These are phyloP conservation scores for Pichia gijzeniarum DNA, from an alignment of 805 yeast genomes.

Conservation along the genomic window DNA sequence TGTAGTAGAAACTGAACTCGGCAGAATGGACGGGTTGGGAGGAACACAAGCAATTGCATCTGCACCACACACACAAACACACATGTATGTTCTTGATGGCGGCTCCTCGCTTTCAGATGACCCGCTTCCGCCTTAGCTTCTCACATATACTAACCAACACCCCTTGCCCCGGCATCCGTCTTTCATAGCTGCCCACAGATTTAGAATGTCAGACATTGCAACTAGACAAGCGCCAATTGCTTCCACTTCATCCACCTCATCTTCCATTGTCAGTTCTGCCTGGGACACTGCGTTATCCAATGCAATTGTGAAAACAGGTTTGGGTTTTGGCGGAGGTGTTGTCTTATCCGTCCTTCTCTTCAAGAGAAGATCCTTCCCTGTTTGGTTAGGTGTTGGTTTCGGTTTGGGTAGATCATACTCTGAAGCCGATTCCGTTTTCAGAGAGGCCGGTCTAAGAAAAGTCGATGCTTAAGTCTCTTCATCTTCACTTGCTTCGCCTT, in stretches of 20 bases:
- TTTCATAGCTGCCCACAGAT: no score
- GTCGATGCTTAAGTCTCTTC: constrained; percentile 68
- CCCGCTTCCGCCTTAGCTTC: no score
- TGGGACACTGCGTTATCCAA: constrained; percentile 98
- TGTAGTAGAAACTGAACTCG: no score
- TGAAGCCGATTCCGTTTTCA: constrained; percentile 96
- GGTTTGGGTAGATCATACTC: constrained; percentile 98
- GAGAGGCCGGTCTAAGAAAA: constrained; percentile 73
- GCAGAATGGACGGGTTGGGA: no score
- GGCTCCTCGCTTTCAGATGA: no score
- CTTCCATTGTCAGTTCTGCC: constrained; percentile 30
- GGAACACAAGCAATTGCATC: no score
- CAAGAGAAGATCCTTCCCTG: constrained; percentile 95
- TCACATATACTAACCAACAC: no score
- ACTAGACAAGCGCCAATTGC: constrained; percentile 6
- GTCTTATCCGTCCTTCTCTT: constrained; percentile 84
- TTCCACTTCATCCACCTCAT: constrained; percentile 19
- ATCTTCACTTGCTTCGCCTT: no score
- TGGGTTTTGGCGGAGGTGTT: constrained; percentile 96
- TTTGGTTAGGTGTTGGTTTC: constrained; percentile 94
- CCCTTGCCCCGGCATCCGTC: no score
- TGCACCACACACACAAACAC: no score
- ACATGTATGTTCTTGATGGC: no score
- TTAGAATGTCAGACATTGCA: constrained; percentile 11
- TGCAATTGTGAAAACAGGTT: constrained; percentile 87